Conservation (phyloP, 352 stramenopile species). For the Phytophthora hybrid region DNA sequence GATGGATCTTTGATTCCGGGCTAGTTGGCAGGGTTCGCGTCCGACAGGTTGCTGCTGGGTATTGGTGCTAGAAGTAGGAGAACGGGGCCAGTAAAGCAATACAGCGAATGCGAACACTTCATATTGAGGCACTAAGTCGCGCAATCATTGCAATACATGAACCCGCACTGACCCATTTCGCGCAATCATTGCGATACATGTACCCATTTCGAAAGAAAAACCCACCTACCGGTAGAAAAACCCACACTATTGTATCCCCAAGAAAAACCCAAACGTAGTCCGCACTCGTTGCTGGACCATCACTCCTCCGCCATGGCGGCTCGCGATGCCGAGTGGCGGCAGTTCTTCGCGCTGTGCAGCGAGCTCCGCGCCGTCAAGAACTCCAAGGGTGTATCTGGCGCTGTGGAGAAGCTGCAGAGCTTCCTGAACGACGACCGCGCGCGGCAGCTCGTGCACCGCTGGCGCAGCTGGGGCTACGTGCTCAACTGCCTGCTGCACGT, state of each 20-base stretch:
- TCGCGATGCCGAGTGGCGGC: constrained; percentile 50
- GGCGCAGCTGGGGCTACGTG: constrained; percentile 73
- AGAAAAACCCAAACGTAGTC: too few species aligned
- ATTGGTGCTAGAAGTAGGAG: constrained; percentile 34
- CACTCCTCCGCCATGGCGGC: constrained; percentile 7
- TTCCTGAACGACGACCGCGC: constrained; percentile 63
- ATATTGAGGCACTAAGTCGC: neutral
- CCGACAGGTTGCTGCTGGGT: constrained; percentile 19
- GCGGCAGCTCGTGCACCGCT: constrained; percentile 73
- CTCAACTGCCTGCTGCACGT: constrained; percentile 58
- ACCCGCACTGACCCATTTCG: too few species aligned
- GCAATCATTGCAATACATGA: too few species aligned
- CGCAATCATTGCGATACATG: too few species aligned
- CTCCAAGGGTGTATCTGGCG: constrained; percentile 39
- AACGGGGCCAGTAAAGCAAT: constrained; percentile 26
- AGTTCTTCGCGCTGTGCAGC: constrained; percentile 55
- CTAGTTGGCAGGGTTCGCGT: constrained; percentile 23
- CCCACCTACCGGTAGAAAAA: too few species aligned
- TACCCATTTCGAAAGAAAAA: too few species aligned
- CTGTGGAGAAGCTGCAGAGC: constrained; percentile 50
- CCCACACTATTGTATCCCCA: too few species aligned
- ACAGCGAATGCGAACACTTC: constrained; percentile 25
- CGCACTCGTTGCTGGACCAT: neutral
- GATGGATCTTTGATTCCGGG: constrained; percentile 23
- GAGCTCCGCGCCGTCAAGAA: constrained; percentile 57